phyloP scores from a whole-genome alignment of 1,139 yeast genomes.

The Magnusiomyces tetraspermus region DNA sequence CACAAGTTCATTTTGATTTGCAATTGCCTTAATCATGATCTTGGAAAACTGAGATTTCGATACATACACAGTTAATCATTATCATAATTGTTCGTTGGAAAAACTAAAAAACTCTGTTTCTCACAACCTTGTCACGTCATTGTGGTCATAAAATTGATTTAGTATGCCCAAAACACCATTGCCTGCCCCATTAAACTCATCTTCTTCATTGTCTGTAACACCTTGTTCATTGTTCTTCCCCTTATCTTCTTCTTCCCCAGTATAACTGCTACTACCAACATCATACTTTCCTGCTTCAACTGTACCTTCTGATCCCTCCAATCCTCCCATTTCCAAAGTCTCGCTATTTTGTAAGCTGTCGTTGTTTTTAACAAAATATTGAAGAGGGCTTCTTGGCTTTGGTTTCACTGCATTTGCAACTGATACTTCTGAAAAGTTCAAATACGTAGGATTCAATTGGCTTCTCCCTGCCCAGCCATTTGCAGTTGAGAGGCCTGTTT shows the following conservation, averaged over 20 bases:
- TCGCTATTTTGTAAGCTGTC: not conserved
- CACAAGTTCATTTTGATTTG: no score
- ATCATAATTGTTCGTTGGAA: not conserved
- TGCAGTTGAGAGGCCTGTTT: not conserved
- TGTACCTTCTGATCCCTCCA: not conserved
- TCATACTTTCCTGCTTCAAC: not conserved
- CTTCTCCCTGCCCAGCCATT: not conserved
- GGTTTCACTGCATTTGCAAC: conserved; percentile 1
- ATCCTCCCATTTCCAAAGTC: not conserved
- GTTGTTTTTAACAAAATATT: not conserved
- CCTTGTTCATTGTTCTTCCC: not conserved
- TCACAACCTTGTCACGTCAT: conserved; percentile 12
- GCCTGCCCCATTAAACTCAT: conserved; percentile 24
- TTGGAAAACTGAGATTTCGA: not conserved
- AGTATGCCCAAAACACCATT: conserved; percentile 77
- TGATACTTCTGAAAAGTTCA: conserved; percentile 1
- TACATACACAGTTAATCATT: not conserved
- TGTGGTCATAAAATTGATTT: conserved; percentile 61
- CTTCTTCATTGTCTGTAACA: conserved; percentile 3
- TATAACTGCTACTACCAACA: not conserved
- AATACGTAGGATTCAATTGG: not conserved
- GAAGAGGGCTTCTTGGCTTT: not conserved
- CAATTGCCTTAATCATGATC: no score
- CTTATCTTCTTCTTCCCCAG: conserved; percentile 6
- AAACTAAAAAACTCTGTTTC: not conserved